Percentiles rank a stretch among this genome's conserved stretches.
These are phyloP conservation scores for Clavispora santaluciae DNA, from an alignment of 805 yeast species.

Conservation along the genomic window DNA sequence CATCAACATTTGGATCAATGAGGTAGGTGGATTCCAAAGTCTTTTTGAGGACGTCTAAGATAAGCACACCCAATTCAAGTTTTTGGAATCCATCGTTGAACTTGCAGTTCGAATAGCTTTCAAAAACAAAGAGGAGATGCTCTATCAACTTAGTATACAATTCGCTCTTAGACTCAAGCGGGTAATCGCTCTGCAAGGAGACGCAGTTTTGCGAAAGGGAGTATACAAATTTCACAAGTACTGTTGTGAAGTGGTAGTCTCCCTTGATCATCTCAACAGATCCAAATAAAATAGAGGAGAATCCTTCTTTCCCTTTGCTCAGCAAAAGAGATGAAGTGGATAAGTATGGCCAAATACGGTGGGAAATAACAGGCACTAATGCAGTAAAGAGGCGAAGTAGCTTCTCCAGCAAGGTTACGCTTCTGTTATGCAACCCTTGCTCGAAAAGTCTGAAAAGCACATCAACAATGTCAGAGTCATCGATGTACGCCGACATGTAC, in stretches of 20 bases:
- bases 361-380: conserved; percentile 47
- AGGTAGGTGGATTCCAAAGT: conserved; percentile 54
- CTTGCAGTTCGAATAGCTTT: conserved; percentile 68
- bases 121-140: conserved; percentile 66
- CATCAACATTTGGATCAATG: conserved; percentile 38
- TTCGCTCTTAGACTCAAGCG: conserved; percentile 39
- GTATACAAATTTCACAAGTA: conserved; percentile 52
- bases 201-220: conserved; percentile 50
- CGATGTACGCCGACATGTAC: conserved; percentile 44
- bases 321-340: conserved; percentile 63
- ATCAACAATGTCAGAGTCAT: conserved; percentile 56
- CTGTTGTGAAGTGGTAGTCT: conserved; percentile 57
- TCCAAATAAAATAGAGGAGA: conserved; percentile 57
- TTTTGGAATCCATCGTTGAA: conserved; percentile 54
- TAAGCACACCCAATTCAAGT: conserved; percentile 52
- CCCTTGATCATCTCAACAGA: conserved; percentile 69
- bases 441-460: conserved; percentile 65
- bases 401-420: conserved; percentile 40
- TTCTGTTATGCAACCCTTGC: conserved; percentile 55
- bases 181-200: conserved; percentile 29
- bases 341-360: conserved; percentile 76
- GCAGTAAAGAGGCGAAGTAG: conserved; percentile 48
- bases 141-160: conserved; percentile 50
- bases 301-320: conserved; percentile 56
- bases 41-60: conserved; percentile 51